A percentile compares a stretch with the other conserved stretches of the same genome.
phyloP scores from a whole-genome alignment of 2,329 filamentous ascomycete species.

The Didymella glomerata region DNA sequence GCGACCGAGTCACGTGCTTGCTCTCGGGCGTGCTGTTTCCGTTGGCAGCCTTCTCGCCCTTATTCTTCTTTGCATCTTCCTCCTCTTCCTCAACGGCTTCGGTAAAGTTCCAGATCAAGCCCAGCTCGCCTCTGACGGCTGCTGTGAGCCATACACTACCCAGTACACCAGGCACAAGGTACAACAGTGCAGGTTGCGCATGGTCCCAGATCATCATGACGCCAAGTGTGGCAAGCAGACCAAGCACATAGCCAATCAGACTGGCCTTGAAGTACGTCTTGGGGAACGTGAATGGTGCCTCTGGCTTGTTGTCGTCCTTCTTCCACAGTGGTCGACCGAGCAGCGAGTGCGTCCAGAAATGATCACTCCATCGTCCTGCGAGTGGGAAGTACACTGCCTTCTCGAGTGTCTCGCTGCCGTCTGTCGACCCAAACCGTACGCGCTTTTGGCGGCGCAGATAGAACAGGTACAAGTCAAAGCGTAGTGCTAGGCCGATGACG shows the following conservation, averaged over 20 bases:
- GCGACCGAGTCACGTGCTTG: conserved; percentile 22
- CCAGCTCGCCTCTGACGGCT: conserved; percentile 72
- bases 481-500: conserved; percentile 83
- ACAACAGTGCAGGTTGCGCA: conserved; percentile 89
- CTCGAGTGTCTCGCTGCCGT: conserved; percentile 27
- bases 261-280: conserved; percentile 88
- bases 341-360: conserved; percentile 72
- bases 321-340: conserved; percentile 40
- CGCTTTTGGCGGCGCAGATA: conserved; percentile 72
- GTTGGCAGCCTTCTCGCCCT: conserved; percentile 9
- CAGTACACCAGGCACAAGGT: conserved; percentile 88
- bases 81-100: conserved; percentile 64
- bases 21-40: conserved; percentile 14
- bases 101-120: conserved; percentile 80
- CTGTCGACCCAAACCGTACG: conserved; percentile 21
- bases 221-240: conserved; percentile 77
- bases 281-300: conserved; percentile 64
- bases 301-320: conserved; percentile 22
- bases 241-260: conserved; percentile 77
- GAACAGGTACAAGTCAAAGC: conserved; percentile 89
- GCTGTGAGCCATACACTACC: conserved; percentile 79
- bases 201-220: conserved; percentile 81
- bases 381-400: conserved; percentile 58
- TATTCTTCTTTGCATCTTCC: conserved; percentile 22
- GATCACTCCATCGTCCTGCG: conserved; percentile 81